Percentiles rank a stretch among this genome's conserved stretches.
phyloP scores from a whole-genome alignment of 371 early-diverging fungal genomes.

The Mortierella sp. region DNA sequence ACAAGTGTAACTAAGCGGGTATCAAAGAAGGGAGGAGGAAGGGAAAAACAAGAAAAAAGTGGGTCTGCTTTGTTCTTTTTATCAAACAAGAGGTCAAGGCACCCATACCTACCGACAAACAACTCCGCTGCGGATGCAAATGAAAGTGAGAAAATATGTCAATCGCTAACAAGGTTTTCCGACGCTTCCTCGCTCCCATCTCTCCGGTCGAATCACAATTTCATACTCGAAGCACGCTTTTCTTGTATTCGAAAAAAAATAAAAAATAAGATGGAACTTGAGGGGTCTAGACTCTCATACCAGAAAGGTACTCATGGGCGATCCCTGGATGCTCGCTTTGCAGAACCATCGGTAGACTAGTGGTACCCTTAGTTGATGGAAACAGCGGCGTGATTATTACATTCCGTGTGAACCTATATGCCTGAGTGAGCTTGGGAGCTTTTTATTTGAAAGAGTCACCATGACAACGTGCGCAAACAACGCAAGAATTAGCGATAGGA shows the following conservation, averaged over 20 bases:
- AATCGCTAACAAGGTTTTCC: slow-evolving; percentile 12
- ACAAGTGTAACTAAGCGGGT: background rate
- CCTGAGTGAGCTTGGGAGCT: too few species aligned
- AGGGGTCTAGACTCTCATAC: background rate
- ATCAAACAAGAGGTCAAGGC: background rate
- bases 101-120: too few species aligned
- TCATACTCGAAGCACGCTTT: background rate
- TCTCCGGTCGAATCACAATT: slow-evolving; percentile 6
- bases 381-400: too few species aligned
- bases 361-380: too few species aligned
- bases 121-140: background rate
- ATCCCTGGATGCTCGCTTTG: too few species aligned
- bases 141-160: background rate
- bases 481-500: too few species aligned
- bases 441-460: too few species aligned
- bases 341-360: too few species aligned
- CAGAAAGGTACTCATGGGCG: background rate
- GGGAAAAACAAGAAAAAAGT: background rate
- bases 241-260: background rate
- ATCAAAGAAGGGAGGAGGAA: background rate
- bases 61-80: background rate
- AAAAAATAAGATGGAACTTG: background rate
- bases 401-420: too few species aligned
- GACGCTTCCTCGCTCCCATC: background rate
- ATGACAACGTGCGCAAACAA: too few species aligned